Evolutionary conservation across 768 basidiomycete species (phyloP), one percentile per base, ranked within the genome.

Genomic region (Trametes coccinea): DNA sequence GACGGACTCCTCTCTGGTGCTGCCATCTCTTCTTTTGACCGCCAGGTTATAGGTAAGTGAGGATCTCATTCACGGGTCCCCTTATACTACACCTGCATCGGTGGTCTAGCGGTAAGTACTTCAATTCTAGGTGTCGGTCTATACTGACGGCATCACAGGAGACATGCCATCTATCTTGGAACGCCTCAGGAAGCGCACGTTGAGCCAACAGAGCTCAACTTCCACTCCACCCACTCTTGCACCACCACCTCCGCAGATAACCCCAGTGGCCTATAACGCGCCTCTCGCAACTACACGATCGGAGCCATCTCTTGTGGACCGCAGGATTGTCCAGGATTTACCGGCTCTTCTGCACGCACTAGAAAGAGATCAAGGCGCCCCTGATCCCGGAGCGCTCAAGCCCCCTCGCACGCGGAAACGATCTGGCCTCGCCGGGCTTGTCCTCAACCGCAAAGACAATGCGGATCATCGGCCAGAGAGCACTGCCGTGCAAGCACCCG

Each of bases 121-220:
- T 22, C 22, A 22, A 22, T 22, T 22, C 22, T 22, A 22, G 37
- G 10, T n/a, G 22, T 53, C 16, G 27, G 2, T n/a, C 4, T 30
- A 49, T 29, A 17, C 22, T 22, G 22, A 22, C 22, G 22, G 22
- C 22, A 22, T 22, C 8, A 17, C 22, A 27, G 16, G 17, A 17
- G 44, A 60, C 7, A 72, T 72, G 71, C 61, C 67, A 16, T 70
- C 71, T 8, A 60, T 72, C 5, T 59, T 72, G 11, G 63, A 65
- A 49, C 71, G 71, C 33, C 64, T 72, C 8, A 64, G 69, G 16
- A 61, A 56, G 31, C 65, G 69, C 27, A 66, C 66, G 16, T 46
- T 61, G 37, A 71, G 68, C 56, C 66, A 61, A 44, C 51, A 43
- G 14, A 56, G 56, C 31, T 49, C 50, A 13, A 9, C 40, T 13